Conservation (phyloP, 2,329 filamentous ascomycete genomes). For the Xylaria arbuscula region DNA sequence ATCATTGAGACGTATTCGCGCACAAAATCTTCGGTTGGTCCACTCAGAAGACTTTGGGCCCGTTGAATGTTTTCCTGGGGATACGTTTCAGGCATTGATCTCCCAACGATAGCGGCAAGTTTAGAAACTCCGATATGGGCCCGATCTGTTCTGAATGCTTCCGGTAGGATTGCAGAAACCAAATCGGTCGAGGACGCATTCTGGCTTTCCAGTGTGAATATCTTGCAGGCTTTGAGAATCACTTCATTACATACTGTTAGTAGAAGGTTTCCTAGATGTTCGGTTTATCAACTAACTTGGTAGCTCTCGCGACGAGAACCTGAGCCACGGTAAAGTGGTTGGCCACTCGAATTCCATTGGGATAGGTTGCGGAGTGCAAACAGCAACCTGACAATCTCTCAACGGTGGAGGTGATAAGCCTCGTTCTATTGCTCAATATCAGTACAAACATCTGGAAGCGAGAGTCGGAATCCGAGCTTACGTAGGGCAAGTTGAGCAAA, state of each 20-base stretch:
- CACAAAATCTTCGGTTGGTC: constrained; percentile 5
- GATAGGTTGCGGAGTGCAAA: constrained; percentile 27
- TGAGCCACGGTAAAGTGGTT: constrained; percentile 23
- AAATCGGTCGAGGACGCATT: constrained; percentile 8
- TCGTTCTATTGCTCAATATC: constrained; percentile 7
- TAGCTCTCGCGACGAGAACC: constrained; percentile 14
- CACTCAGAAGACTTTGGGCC: constrained; percentile 13
- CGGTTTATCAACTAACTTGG: constrained; percentile 16
- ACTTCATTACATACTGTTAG: constrained; percentile 17
- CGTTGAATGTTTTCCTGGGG: constrained; percentile 22
- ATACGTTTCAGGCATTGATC: constrained; percentile 28
- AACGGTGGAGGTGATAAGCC: neutral
- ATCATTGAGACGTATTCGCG: constrained; percentile 11
- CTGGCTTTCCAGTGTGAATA: neutral
- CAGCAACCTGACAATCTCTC: constrained; percentile 12
- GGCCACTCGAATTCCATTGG: constrained; percentile 25
- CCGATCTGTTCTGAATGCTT: neutral
- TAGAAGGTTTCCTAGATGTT: neutral
- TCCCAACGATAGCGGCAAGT: constrained; percentile 21
- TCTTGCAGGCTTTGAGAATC: neutral
- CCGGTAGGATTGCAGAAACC: neutral
- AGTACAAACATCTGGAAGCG: constrained; percentile 6
- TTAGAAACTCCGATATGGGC: constrained; percentile 18
- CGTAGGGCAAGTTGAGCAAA: constrained; percentile 8
- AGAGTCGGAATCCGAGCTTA: constrained; percentile 14